phyloP scores from a whole-genome alignment of 1,139 yeast genomes.

The Hemisphaericaspora xylanilytica region DNA sequence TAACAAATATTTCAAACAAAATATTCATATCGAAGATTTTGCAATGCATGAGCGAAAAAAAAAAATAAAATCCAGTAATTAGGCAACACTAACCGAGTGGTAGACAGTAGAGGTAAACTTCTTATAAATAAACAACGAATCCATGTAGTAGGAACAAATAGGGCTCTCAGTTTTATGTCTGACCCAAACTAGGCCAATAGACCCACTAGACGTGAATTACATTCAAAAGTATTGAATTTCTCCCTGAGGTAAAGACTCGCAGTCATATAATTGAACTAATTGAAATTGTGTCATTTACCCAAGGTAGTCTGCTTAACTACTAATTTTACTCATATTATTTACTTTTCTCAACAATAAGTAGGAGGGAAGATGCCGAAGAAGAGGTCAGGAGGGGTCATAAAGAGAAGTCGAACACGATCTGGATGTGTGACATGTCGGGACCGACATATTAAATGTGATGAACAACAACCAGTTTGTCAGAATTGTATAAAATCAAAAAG shows the following conservation, averaged over 20 bases:
- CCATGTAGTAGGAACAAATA: background rate
- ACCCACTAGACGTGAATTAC: no score
- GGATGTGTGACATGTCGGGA: slow-evolving; percentile 50
- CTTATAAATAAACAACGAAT: background rate
- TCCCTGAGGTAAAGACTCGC: no score
- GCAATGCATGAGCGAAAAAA: background rate
- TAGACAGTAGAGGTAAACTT: background rate
- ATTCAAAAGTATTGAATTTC: no score
- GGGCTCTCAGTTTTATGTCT: background rate
- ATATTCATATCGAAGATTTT: background rate
- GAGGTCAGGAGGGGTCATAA: slow-evolving; percentile 18
- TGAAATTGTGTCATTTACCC: no score
- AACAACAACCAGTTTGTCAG: slow-evolving; percentile 45
- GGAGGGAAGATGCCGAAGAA: slow-evolving; percentile 16
- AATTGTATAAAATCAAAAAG: slow-evolving; percentile 44
- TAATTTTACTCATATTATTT: no score
- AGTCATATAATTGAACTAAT: no score
- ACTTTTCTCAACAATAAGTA: slow-evolving; percentile 2
- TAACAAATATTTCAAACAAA: background rate
- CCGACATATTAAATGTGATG: slow-evolving; percentile 50
- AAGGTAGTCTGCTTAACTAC: no score
- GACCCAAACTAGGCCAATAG: no score
- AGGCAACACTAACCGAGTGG: slow-evolving; percentile 1
- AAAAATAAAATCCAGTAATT: background rate
- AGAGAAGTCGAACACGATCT: slow-evolving; percentile 40